Conservation (phyloP, 2,329 filamentous ascomycete genomes). For the Nannizzia gypsea region DNA sequence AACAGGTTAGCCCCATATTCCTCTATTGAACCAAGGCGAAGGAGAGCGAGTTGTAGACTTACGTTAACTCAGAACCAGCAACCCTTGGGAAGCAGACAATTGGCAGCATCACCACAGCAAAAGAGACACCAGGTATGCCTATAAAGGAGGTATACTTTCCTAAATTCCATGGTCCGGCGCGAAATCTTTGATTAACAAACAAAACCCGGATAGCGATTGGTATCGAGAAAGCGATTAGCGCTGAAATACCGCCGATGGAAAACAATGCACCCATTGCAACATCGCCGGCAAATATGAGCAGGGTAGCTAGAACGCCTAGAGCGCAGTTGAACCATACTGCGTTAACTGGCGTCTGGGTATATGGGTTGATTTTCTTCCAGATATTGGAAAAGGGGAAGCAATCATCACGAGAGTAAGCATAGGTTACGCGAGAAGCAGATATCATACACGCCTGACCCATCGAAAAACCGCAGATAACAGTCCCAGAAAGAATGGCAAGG, state of each 20-base stretch:
- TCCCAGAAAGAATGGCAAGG: slow-evolving; percentile 51
- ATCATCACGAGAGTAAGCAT: slow-evolving; percentile 60
- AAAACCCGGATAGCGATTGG: slow-evolving; percentile 35
- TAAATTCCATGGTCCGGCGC: slow-evolving; percentile 57
- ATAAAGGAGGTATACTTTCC: slow-evolving; percentile 48
- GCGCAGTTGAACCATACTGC: slow-evolving; percentile 55
- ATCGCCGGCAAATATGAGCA: slow-evolving; percentile 54
- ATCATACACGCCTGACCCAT: slow-evolving; percentile 68
- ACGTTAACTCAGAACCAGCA: slow-evolving; percentile 44
- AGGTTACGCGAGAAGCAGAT: slow-evolving; percentile 54
- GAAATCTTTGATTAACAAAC: slow-evolving; percentile 49
- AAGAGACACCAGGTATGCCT: slow-evolving; percentile 45
- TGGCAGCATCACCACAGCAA: slow-evolving; percentile 56
- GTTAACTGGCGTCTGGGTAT: slow-evolving; percentile 56
- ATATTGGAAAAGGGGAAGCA: slow-evolving; percentile 51
- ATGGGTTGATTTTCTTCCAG: slow-evolving; percentile 49
- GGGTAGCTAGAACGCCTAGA: slow-evolving; percentile 48
- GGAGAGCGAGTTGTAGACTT: slow-evolving; percentile 12
- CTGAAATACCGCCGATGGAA: slow-evolving; percentile 56
- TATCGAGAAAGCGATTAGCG: slow-evolving; percentile 45
- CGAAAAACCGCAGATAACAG: slow-evolving; percentile 56
- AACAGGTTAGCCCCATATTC: neutral
- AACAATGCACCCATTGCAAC: slow-evolving; percentile 57
- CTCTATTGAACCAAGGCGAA: neutral
- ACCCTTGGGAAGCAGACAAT: slow-evolving; percentile 54